phyloP scores from a whole-genome alignment of 257 asterid genomes.

The Plantago major region DNA sequence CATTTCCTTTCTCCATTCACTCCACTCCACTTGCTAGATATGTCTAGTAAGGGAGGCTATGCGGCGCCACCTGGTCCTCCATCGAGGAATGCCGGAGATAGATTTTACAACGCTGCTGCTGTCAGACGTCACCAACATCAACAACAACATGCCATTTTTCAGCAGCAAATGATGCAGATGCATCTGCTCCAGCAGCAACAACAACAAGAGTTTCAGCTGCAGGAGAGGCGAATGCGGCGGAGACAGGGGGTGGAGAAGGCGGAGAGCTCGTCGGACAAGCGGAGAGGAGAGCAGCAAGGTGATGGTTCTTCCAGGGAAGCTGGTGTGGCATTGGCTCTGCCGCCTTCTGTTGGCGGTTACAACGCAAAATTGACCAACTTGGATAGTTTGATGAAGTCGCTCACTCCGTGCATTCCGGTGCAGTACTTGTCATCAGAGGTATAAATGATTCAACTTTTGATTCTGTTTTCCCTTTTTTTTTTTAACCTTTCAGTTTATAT shows the following conservation, averaged over 20 bases:
- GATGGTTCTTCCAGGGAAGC: not conserved
- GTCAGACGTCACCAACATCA: conserved; percentile 50
- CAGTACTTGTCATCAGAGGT: conserved; percentile 48
- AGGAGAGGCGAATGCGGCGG: conserved; percentile 31
- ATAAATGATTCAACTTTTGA: conserved; percentile 14
- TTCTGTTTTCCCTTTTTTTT: not conserved
- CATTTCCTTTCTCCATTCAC: not conserved
- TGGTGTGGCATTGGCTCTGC: conserved; percentile 40
- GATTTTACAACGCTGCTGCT: conserved; percentile 52
- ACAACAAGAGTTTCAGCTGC: conserved; percentile 23
- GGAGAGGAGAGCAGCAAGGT: conserved; percentile 26
- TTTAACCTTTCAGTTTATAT: no score
- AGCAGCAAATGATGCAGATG: conserved; percentile 27
- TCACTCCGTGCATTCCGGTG: conserved; percentile 49
- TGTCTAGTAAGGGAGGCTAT: conserved; percentile 66
- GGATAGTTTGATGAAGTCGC: conserved; percentile 66
- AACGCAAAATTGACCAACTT: conserved; percentile 47
- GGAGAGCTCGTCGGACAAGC: conserved; percentile 28
- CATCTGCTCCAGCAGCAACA: conserved; percentile 35
- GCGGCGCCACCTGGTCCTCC: conserved; percentile 19
- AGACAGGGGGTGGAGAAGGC: conserved; percentile 19
- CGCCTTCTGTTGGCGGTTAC: conserved; percentile 30
- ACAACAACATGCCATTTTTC: conserved; percentile 14
- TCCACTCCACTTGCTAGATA: conserved; percentile 7
- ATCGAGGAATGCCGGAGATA: conserved; percentile 46